A percentile compares a stretch with the other conserved stretches of the same genome.
These are phyloP conservation scores for Dictyostelium capitatum DNA, from an alignment of 78 protist species.

Conservation along the genomic window DNA sequence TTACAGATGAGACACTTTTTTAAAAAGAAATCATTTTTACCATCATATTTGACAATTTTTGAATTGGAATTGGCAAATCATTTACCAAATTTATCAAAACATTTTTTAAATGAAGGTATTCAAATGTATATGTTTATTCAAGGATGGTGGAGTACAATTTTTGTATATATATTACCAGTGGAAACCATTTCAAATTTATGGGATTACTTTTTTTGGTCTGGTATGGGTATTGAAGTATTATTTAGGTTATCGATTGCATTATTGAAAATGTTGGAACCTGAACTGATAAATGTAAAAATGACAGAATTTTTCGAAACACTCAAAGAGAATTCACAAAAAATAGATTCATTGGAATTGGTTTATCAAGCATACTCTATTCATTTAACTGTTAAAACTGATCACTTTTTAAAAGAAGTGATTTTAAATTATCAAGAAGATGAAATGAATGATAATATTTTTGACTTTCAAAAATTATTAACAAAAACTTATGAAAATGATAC, in stretches of 20 bases:
- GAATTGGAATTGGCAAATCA: slow-evolving; percentile 40
- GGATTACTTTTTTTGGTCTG: slow-evolving; percentile 74
- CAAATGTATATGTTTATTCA: slow-evolving; percentile 68
- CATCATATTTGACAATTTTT: slow-evolving; percentile 60
- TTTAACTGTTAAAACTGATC: slow-evolving; percentile 27
- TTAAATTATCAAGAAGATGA: slow-evolving; percentile 19
- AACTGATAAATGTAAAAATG: background rate
- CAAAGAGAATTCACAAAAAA: background rate
- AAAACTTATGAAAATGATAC: background rate
- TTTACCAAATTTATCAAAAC: slow-evolving; percentile 32
- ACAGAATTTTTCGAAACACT: slow-evolving; percentile 44
- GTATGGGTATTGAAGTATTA: slow-evolving; percentile 51
- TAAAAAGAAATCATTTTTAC: slow-evolving; percentile 48
- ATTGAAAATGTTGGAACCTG: slow-evolving; percentile 17
- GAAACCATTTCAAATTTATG: slow-evolving; percentile 30
- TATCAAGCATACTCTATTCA: slow-evolving; percentile 20
- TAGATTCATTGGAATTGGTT: slow-evolving; percentile 53
- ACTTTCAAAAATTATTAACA: slow-evolving; percentile 9
- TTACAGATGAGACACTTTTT: slow-evolving; percentile 75
- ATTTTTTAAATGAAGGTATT: slow-evolving; percentile 30
- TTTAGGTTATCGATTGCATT: slow-evolving; percentile 49
- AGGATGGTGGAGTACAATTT: slow-evolving; percentile 75
- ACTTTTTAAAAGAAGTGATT: slow-evolving; percentile 35
- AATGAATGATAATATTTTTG: slow-evolving; percentile 23
- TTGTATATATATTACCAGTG: slow-evolving; percentile 67